Base-by-base conservation (phyloP, 208 protist species). In the Balamuthia mandrillaris region DNA sequence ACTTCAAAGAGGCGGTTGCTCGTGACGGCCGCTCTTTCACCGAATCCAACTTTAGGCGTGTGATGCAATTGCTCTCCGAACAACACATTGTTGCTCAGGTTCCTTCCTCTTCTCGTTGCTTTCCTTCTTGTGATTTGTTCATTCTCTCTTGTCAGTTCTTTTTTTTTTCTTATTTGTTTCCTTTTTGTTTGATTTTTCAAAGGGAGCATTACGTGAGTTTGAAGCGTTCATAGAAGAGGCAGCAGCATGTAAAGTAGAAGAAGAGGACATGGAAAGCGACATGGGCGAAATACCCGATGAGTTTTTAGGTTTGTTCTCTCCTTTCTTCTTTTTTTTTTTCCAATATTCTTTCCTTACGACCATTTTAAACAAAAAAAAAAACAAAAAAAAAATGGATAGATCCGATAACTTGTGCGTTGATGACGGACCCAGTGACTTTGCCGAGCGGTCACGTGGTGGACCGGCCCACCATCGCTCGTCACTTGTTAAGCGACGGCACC, bases 361-460 rank as follows among this genome's bases (percentile, higher is more conserved):
- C 29, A 3, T 6, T 14, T 18, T n/a, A n/a, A n/a, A n/a, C n/a
- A n/a, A n/a, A n/a, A n/a, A n/a, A n/a, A n/a, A n/a, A n/a, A n/a
- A n/a, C n/a, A n/a, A n/a, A n/a, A n/a, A n/a, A n/a, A n/a, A n/a
- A n/a, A n/a, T n/a, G n/a, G n/a, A 31, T 47, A 87, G 88, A 90
- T 88, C 88, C 88, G 63, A 85, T 90, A 21, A 35, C 87, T 6
- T 72, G 21, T n/a, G 84, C 77, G 41, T 29, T 90, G 5, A 90
- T 90, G 88, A 81, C 51, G 54, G 88, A 90, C 77, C 88, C 88
- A n/a, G 88, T 90, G 21, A 88, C 84, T 31, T 54, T 90, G 21
- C 88, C 88, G 0, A 39, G 66, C 4, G 83, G 84, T 42, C 81
- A 45, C 18, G 68, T 49, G 24, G 39, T 90, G 41, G 88, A 90